Conservation (phyloP, 352 stramenopile genomes). For the Globisporangium iwayamae region DNA sequence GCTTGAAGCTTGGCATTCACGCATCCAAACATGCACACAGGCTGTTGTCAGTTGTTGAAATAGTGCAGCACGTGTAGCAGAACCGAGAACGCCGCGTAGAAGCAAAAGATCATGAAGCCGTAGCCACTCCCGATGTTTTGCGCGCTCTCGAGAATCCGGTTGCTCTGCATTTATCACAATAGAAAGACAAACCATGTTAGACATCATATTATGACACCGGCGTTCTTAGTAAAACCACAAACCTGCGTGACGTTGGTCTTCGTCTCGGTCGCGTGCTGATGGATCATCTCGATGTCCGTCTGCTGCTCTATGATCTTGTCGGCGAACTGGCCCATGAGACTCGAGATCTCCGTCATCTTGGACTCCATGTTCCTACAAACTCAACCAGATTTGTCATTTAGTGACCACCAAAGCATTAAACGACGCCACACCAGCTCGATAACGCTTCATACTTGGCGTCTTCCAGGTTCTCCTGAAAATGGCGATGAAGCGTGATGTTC, state of each 20-base stretch:
- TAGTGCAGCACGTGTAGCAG: conserved; percentile 80
- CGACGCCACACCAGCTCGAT: neutral
- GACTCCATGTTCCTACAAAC: conserved; percentile 70
- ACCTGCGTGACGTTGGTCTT: conserved; percentile 75
- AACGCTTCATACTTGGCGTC: conserved; percentile 62
- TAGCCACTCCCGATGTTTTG: conserved; percentile 72
- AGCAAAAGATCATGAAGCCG: conserved; percentile 86
- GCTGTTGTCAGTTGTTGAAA: conserved; percentile 54
- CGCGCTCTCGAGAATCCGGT: conserved; percentile 70
- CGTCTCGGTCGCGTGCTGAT: conserved; percentile 63
- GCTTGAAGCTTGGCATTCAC: neutral
- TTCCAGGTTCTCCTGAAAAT: conserved; percentile 85
- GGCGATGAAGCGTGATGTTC: conserved; percentile 72
- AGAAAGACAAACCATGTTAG: neutral
- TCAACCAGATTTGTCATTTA: neutral
- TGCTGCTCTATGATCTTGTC: conserved; percentile 86
- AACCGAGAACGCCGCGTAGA: conserved; percentile 69
- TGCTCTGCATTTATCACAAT: conserved; percentile 38
- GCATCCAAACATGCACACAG: neutral
- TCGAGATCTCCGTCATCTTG: conserved; percentile 84
- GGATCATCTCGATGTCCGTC: conserved; percentile 73
- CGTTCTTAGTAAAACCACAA: neutral
- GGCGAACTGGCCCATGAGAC: conserved; percentile 80
- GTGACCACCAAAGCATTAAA: neutral
- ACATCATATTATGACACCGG: neutral